Base-by-base conservation (phyloP, 176 grass and related monocot species). In the Phragmites australis region DNA sequence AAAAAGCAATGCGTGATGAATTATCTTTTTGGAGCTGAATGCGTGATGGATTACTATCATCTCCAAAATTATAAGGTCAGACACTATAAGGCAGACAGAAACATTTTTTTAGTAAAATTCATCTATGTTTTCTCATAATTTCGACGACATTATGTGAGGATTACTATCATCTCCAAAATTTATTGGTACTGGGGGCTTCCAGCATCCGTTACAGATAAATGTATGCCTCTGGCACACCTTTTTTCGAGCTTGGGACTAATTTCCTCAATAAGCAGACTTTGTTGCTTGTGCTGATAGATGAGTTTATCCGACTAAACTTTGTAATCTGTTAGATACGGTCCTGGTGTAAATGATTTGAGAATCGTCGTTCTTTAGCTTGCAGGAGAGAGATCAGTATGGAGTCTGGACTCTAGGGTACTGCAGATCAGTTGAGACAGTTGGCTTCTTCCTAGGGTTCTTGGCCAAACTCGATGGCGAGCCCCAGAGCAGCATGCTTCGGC, bases 131-230 rank as follows among this genome's bases (percentile, higher is more conserved):
- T 72, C 45, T 12, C 45, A 30, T 15, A 23, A 64, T 62, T 79
- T 39, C 8, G 8, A 5, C 21, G 65, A 64, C 39, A 59, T 75
- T 76, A 70, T 71, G 25, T 50, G 26, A 81, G 30, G 40, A 67
- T 23, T 41, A 61, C 9, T 45, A 57, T 41, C 34, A 74, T 67
- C 76, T 68, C 19, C 87, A 89, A 89, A 89, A 89, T 89, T 85
- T 89, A 89, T 89, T 85, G 77, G 39, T 81, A 84, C 77, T 55
- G 70, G 70, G 41, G 2, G 8, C 15, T 27, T 6, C 77, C 77
- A 81, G 87, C 57, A 81, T 70, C 87, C 8, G 12, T 68, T 85
- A 76, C 76, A 75, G 44, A 59, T 10, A 62, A 62, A 25, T 55
- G 27, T 55, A 70, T 70, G 43, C 26, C 39, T 71, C 65, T 39